Evolutionary conservation across 805 yeast genomes (phyloP).

Genomic region (Yarrowia sp.): DNA sequence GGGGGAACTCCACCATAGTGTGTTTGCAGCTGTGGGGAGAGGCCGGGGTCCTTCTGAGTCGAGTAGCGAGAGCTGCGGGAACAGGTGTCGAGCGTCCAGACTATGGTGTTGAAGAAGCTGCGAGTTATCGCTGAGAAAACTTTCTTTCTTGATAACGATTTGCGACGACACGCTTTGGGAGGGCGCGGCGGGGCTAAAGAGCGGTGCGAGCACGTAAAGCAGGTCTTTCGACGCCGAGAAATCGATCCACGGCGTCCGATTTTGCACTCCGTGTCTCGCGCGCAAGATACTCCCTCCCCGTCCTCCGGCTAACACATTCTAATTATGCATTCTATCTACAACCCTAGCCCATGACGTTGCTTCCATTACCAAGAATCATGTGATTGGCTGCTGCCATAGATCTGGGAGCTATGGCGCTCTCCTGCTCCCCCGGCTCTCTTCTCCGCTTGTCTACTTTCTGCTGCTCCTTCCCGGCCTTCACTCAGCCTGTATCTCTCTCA

Average conservation of each 20-base stretch:
- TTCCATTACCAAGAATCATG: slow-evolving; percentile 1
- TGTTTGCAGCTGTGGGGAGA: slow-evolving; percentile 13
- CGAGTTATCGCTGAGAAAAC: slow-evolving; percentile 22
- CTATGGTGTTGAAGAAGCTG: slow-evolving; percentile 6
- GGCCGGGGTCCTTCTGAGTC: background rate
- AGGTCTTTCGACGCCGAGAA: background rate
- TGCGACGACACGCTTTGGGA: background rate
- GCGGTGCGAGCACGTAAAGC: no score
- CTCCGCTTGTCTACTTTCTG: no score
- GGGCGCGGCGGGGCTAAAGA: background rate
- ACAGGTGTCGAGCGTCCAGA: no score
- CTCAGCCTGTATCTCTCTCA: no score
- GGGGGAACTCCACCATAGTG: slow-evolving; percentile 27
- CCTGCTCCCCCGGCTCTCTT: no score
- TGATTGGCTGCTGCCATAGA: background rate
- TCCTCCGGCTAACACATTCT: background rate
- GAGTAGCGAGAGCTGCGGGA: no score
- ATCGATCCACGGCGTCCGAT: background rate
- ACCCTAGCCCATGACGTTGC: slow-evolving; percentile 25
- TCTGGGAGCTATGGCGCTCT: background rate
- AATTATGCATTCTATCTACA: slow-evolving; percentile 25
- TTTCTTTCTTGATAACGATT: slow-evolving; percentile 21
- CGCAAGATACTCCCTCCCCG: no score
- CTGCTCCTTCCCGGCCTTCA: no score
- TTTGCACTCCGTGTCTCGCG: background rate